A percentile compares a stretch with the other conserved stretches of the same genome.
Conservation (phyloP, 2,329 filamentous ascomycete species). For the Venturia nashicola region DNA sequence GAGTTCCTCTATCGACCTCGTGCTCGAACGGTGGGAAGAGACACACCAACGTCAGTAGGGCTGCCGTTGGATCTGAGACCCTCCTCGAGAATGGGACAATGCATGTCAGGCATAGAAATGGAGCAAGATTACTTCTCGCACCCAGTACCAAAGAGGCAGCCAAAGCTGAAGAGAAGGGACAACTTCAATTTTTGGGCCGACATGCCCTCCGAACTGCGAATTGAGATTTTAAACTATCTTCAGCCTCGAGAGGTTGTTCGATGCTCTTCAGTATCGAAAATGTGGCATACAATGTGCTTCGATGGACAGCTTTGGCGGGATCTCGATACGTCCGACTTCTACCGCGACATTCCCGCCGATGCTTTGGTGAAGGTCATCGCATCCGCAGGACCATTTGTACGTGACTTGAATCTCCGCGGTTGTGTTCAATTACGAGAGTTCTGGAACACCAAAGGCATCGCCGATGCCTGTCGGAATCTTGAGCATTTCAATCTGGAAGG, state of each 20-base stretch:
- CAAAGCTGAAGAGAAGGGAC: constrained; percentile 19
- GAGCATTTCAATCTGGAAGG: constrained; percentile 82
- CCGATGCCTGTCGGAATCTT: constrained; percentile 76
- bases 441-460: constrained; percentile 63
- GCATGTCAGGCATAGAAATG: constrained; percentile 22
- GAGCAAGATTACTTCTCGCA: constrained; percentile 36
- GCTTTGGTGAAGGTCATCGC: constrained; percentile 76
- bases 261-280: constrained; percentile 62
- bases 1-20: constrained; percentile 40
- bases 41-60: constrained; percentile 42
- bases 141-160: constrained; percentile 21
- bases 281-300: constrained; percentile 74
- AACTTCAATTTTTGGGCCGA: constrained; percentile 62
- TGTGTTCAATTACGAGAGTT: constrained; percentile 81
- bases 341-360: constrained; percentile 72
- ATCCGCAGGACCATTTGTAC: constrained; percentile 77
- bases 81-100: constrained; percentile 21
- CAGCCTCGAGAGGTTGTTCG: constrained; percentile 70
- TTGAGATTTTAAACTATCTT: constrained; percentile 66
- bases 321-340: constrained; percentile 75
- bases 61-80: constrained; percentile 52
- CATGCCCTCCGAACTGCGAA: constrained; percentile 71
- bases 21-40: constrained; percentile 41
- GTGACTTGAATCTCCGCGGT: constrained; percentile 78
- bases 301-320: constrained; percentile 89